Evolutionary conservation across 2,329 filamentous ascomycete species (phyloP), one percentile per base, ranked within the genome.

Genomic region (Pyricularia sp.): DNA sequence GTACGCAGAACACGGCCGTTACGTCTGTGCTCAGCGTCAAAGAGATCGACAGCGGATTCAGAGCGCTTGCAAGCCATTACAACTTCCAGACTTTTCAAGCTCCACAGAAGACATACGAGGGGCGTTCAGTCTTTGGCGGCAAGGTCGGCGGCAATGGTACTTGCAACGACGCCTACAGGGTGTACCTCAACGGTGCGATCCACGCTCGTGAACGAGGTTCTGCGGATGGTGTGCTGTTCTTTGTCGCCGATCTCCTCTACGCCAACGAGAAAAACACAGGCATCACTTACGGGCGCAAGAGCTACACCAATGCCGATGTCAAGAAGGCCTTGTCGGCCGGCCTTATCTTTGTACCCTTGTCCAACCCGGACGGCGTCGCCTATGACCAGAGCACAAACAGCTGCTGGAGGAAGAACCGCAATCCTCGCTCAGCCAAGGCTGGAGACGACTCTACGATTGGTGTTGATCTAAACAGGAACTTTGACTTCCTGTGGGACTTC

Each of bases 201-300:
- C 84, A 86, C 68, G 81, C 83, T 10, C 81, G 84, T 28, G 84
- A 86, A 72, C 79, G 84, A 9, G 83, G 83, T 30, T 81, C 78
- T 0, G 77, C 83, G 0, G 84, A 86, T 69, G 77, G 81, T 66
- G 74, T 85, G 16, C 72, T 86, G 57, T 84, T 84, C 75, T 85
- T 84, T 73, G 75, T 85, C 33, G 75, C 81, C 0, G 84, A 86
- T 69, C 75, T 86, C 3, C 76, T 86, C 3, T 77, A 78, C 61
- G 84, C 84, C 22, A 76, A 80, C 68, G 77, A 79, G 69, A 73
- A 77, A 40, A 76, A 77, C 24, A 76, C 74, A 2, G 83, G 82
- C 7, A 70, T 86, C 10, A 76, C 72, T 1, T 86, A 83, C 68
- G 83, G 82, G 60, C 74, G 73, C 64, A 78, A 80, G 67, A 75